Evolutionary conservation across 768 basidiomycete genomes (phyloP), one percentile per base, ranked within the genome.

Genomic region (Rickenella mellea): DNA sequence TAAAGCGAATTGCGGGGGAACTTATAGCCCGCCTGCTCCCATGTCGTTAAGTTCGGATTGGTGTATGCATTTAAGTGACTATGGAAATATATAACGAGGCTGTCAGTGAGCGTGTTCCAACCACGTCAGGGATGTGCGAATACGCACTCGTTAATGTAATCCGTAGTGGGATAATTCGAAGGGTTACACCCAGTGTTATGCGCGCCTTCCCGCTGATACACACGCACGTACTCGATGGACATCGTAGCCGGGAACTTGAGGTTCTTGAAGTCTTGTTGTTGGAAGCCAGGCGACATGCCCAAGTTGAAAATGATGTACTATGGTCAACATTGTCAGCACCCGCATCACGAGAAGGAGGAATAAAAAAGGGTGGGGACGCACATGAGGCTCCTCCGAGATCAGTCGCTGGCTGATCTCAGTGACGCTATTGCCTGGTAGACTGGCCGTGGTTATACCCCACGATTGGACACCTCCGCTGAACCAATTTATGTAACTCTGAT

Each of bases 331-430:
- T 10, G 29, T 30, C 10, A 30, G 15, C 10, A 30, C 15, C 29
- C 10, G 29, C 15, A 15, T 10, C 10, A 30, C 15, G 15, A 15
- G 21, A 33, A 7, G 5, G 10, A 4, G 9, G 19, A 17, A 6
- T 12, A 19, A 10, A 7, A 10, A 11, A 19, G 24, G 4, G 19
- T 19, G 10, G 4, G 4, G 9, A 36, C 77, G 48, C 50, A 90
- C 88, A 90, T 97, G 83, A 2, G 96, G 94, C 58, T 99, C 96
- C 55, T 93, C 88, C 4, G 90, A 69, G 42, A 78, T 78, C 14
- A 92, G 54, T 26, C 93, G 70, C 51, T 72, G 66, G 27, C 73
- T 67, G 39, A 98, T 69, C 42, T 80, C 47, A 0, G 75, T 65
- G 3, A 50, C 55, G 0, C 71, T 17, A 61, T 92, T 80, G 2